Conservation (phyloP, 257 asterid species). For the Solanum dulcamara region DNA sequence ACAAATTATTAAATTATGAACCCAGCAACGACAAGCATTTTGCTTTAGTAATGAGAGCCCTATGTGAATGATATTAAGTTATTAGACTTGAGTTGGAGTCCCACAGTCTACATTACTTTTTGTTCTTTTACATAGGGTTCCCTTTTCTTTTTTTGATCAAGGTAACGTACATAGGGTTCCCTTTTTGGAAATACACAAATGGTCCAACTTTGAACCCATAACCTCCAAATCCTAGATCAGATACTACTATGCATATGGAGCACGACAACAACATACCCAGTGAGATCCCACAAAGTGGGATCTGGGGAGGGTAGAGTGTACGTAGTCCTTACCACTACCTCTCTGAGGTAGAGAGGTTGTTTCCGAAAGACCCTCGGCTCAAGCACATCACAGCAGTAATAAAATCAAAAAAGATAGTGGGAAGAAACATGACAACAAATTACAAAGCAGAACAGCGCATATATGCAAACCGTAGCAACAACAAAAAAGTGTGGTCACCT, state of each 20-base stretch:
- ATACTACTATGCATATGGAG: background rate
- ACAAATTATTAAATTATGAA: background rate
- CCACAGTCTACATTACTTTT: background rate
- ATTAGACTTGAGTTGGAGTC: background rate
- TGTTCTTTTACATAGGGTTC: background rate
- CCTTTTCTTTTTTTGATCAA: background rate
- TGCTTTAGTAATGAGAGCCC: background rate
- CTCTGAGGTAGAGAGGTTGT: too few species aligned
- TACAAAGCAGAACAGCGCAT: too few species aligned
- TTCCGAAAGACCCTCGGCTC: too few species aligned
- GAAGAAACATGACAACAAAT: too few species aligned
- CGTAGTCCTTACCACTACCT: too few species aligned
- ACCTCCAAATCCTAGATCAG: background rate
- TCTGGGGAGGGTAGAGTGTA: too few species aligned
- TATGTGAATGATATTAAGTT: background rate
- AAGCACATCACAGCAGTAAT: too few species aligned
- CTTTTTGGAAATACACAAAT: background rate
- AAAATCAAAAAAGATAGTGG: too few species aligned
- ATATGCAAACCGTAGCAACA: too few species aligned
- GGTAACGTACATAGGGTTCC: background rate
- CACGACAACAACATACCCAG: too few species aligned
- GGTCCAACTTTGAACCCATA: background rate
- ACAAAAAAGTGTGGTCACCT: too few species aligned
- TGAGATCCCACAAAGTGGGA: too few species aligned
- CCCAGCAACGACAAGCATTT: background rate